phyloP scores from a whole-genome alignment of 345 rosid species.

The Ceriops tagal region DNA sequence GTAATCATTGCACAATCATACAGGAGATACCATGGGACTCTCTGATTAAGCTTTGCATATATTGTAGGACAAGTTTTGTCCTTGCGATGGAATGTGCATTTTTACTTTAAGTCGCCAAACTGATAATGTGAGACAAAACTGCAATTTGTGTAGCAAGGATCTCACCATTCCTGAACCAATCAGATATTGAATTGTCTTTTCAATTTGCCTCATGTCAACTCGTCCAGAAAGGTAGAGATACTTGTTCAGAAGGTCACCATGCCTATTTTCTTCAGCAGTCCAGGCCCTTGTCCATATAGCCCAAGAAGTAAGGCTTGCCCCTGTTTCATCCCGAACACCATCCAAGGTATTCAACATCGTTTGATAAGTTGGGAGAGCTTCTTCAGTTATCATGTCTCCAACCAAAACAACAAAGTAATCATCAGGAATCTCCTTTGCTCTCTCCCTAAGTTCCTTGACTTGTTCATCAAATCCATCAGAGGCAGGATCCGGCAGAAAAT shows the following conservation, averaged over 20 bases:
- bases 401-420: conserved; percentile 33
- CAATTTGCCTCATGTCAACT: conserved; percentile 58
- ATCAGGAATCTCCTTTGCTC: conserved; percentile 31
- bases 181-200: conserved; percentile 62
- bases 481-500: conserved; percentile 26
- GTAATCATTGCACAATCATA: no score
- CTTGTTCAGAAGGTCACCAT: conserved; percentile 61
- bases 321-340: conserved; percentile 31
- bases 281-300: conserved; percentile 64
- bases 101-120: not conserved
- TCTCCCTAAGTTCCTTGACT: conserved; percentile 24
- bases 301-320: conserved; percentile 37
- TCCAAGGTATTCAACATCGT: conserved; percentile 23
- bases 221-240: conserved; percentile 62
- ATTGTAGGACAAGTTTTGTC: not conserved
- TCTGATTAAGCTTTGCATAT: no score
- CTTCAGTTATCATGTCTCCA: conserved; percentile 31
- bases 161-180: conserved; percentile 70
- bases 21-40: no score
- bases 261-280: conserved; percentile 70
- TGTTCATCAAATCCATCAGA: conserved; percentile 24
- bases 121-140: not conserved
- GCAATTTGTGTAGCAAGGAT: not conserved
- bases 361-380: conserved; percentile 33
- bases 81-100: not conserved